Conservation (phyloP, 1,139 yeast species). For the Candida sp. region DNA sequence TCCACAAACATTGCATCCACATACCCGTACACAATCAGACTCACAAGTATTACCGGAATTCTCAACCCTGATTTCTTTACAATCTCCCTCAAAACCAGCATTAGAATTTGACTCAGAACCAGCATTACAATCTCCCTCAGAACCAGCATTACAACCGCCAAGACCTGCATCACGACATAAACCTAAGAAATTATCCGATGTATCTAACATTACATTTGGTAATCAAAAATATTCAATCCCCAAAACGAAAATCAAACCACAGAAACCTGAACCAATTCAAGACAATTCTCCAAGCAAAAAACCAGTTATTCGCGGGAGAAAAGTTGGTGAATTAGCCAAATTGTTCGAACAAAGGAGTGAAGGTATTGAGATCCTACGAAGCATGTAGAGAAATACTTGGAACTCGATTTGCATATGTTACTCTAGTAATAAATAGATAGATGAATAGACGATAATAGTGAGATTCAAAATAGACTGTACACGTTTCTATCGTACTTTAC, state of each 20-base stretch:
- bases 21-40: not conserved
- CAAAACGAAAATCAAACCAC: conserved; percentile 27
- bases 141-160: not conserved
- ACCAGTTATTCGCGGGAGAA: conserved; percentile 51
- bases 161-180: not conserved
- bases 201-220: conserved; percentile 19
- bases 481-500: too few species aligned
- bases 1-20: not conserved
- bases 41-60: not conserved
- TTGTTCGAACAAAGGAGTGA: conserved; percentile 55
- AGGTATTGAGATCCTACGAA: conserved; percentile 46
- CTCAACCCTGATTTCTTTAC: not conserved
- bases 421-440: not conserved
- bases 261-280: not conserved
- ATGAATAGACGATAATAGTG: too few species aligned
- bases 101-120: not conserved
- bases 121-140: not conserved
- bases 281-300: conserved; percentile 11
- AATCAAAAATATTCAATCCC: conserved; percentile 21
- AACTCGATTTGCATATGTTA: not conserved
- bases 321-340: conserved; percentile 53
- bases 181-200: conserved; percentile 14
- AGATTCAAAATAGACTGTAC: too few species aligned
- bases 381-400: conserved; percentile 17
- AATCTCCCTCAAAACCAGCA: not conserved